Conservation (phyloP, 257 asterid genomes). For the Solanum tarapatanum region DNA sequence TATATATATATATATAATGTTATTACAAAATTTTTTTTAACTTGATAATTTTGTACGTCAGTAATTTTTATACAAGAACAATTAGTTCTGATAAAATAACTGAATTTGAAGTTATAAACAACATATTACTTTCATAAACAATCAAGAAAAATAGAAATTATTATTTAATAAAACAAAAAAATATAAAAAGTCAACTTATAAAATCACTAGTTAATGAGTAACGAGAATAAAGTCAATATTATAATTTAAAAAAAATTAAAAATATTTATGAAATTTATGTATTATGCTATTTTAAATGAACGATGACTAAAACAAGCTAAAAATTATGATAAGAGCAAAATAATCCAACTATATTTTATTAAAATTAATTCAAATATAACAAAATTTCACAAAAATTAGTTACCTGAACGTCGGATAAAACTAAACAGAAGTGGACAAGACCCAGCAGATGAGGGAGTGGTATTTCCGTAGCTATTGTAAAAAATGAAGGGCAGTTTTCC, state of each 20-base stretch:
- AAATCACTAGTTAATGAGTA: too few relatives aligned
- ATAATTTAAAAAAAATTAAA: too few relatives aligned
- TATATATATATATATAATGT: too few relatives aligned
- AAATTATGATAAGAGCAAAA: not conserved
- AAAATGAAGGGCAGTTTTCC: not conserved
- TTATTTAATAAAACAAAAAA: not conserved
- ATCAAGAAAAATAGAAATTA: not conserved
- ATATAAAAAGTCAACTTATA: not conserved
- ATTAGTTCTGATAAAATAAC: not conserved
- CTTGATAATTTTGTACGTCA: too few relatives aligned
- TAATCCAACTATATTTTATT: not conserved
- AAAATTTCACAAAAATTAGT: not conserved
- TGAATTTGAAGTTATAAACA: not conserved
- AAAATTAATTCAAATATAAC: not conserved
- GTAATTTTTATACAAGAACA: too few relatives aligned
- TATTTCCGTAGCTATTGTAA: not conserved
- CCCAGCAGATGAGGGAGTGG: not conserved
- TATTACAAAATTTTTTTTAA: too few relatives aligned
- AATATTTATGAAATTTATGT: too few relatives aligned
- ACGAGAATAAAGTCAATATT: too few relatives aligned
- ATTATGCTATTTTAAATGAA: not conserved
- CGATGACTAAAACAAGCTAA: not conserved
- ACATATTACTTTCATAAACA: not conserved
- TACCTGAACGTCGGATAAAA: not conserved
- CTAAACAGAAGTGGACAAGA: not conserved